phyloP scores from a whole-genome alignment of 2,329 filamentous ascomycete species.

The Epichloe uncinata region DNA sequence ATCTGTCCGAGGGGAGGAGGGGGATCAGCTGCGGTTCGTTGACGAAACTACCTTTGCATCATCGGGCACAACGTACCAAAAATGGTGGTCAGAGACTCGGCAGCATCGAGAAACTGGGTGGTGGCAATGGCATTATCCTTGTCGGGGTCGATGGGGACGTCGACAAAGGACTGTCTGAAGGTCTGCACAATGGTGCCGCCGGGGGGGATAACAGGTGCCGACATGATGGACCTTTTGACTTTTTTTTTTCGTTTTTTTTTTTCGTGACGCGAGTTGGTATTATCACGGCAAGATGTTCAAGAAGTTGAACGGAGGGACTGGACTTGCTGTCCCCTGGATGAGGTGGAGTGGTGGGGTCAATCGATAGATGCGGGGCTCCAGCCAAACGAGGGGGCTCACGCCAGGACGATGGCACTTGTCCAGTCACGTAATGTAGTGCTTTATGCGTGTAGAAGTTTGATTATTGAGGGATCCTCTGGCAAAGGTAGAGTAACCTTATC shows the following conservation, averaged over 20 bases:
- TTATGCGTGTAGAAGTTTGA: no score
- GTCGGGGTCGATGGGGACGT: conserved; percentile 62
- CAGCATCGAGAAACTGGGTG: conserved; percentile 78
- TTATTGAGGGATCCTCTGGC: no score
- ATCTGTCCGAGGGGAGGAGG: conserved; percentile 27
- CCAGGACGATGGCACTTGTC: no score
- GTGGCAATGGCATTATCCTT: conserved; percentile 71
- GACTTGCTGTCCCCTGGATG: background rate
- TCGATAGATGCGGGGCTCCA: background rate
- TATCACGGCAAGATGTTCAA: background rate
- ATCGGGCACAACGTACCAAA: conserved; percentile 48
- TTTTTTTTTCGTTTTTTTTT: background rate
- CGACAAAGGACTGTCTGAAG: conserved; percentile 68
- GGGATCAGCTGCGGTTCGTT: background rate
- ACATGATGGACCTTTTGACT: conserved; percentile 30
- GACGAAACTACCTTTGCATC: background rate
- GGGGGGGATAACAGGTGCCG: conserved; percentile 43
- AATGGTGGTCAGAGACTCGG: conserved; percentile 73
- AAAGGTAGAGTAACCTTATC: no score
- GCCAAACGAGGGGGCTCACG: no score
- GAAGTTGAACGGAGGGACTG: background rate
- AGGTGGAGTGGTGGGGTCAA: background rate
- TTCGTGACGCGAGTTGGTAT: background rate
- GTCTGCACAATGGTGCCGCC: conserved; percentile 76
- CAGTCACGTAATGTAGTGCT: no score